Evolutionary conservation across 192 early-diverging fungal species (phyloP), one percentile per base, ranked within the genome.

Genomic region (Radiomyces spectabilis): DNA sequence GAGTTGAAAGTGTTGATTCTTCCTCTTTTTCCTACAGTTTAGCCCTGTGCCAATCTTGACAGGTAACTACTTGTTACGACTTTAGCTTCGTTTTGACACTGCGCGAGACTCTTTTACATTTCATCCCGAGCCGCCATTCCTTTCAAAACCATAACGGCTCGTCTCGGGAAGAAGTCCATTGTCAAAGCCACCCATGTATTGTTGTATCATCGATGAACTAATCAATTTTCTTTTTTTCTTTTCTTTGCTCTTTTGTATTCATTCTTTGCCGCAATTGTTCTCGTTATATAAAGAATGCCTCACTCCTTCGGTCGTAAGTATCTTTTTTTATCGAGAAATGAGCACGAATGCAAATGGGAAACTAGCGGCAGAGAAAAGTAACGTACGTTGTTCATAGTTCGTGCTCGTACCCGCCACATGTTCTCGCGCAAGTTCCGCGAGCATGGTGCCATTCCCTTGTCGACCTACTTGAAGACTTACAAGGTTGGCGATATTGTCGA

Each of bases 401-500:
- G 96, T 69, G 94, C 94, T 65, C 92, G 96, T 72, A 98, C 96
- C 71, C 84, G 96, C 76, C 85, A 97, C 86, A 86, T 98, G 83
- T 98, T 97, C 73, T 74, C 92, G 55, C 88, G 91, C 68, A 87
- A 93, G 72, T 98, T 98, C 90, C 86, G 96, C 59, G 84, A 89
- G 64, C 85, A 92, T 76, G 96, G 96, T 66, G 73, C 85, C 57
- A 84, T 97, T 74, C 81, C 81, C 66, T 81, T 97, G 67, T 94
- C 94, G 69, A 98, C 93, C 75, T 98, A 97, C 86, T 73, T 98
- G 68, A 93, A 91, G 82, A 89, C 75, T 73, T 98, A 95, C 91
- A 94, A 95, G 84, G 90, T 95, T 48, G 96, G 96, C 50, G 96
- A 98, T 74, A 94, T 98, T 58, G 95, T 98, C 56, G 95, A 98